Conservation (phyloP, 2,329 filamentous ascomycete species). For the Phyllosticta citrichinensis region DNA sequence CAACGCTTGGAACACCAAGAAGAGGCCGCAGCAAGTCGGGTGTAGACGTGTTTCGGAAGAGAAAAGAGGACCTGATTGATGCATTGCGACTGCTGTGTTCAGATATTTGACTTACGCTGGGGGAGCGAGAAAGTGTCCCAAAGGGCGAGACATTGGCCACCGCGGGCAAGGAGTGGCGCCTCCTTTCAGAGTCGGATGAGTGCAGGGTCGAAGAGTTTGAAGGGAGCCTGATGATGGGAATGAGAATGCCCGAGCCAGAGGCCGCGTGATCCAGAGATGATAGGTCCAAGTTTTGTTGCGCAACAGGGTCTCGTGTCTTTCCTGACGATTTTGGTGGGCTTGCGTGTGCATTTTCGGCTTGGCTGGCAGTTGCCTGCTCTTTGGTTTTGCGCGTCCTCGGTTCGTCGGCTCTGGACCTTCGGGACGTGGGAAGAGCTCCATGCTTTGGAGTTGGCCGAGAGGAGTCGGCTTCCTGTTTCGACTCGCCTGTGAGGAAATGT, state of each 20-base stretch:
- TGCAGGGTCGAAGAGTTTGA: neutral
- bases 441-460: neutral
- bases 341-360: neutral
- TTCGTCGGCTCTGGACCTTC: neutral
- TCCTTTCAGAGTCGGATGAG: neutral
- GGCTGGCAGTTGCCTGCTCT: neutral
- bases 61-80: neutral
- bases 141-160: neutral
- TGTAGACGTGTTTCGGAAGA: neutral
- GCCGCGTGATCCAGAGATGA: neutral
- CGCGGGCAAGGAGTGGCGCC: slow-evolving; percentile 1
- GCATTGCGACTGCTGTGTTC: slow-evolving; percentile 6
- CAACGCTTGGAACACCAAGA: neutral
- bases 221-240: slow-evolving; percentile 5
- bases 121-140: neutral
- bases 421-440: neutral
- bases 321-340: neutral
- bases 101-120: slow-evolving; percentile 4
- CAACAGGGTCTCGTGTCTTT: slow-evolving; percentile 1
- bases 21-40: slow-evolving; percentile 4
- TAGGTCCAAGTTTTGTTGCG: slow-evolving; percentile 1
- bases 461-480: neutral
- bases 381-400: neutral
- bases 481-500: neutral
- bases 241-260: neutral